Evolutionary conservation across 2,329 filamentous ascomycete genomes (phyloP).

Genomic region (Penicillium occitanis): DNA sequence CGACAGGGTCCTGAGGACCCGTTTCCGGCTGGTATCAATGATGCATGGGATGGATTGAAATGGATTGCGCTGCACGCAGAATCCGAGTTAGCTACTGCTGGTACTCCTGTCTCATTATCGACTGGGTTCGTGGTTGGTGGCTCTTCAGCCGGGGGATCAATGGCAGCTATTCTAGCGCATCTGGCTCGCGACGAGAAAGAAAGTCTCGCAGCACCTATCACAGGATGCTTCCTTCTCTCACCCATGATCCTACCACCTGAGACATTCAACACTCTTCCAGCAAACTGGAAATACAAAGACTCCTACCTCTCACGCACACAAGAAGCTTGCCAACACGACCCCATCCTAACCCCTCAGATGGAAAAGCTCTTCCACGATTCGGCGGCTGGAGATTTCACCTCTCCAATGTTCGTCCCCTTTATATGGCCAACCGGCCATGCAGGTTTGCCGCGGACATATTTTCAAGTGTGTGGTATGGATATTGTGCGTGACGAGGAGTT

Average conservation of each 20-base stretch:
- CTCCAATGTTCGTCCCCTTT: neutral
- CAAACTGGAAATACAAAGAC: slow-evolving; percentile 21
- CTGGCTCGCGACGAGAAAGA: slow-evolving; percentile 36
- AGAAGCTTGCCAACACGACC: slow-evolving; percentile 28
- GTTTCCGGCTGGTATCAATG: slow-evolving; percentile 40
- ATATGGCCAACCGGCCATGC: slow-evolving; percentile 28
- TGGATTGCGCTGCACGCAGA: slow-evolving; percentile 34
- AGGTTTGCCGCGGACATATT: slow-evolving; percentile 28
- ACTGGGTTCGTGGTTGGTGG: slow-evolving; percentile 54
- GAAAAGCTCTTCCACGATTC: slow-evolving; percentile 20
- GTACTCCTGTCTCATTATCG: slow-evolving; percentile 42
- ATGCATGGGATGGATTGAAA: slow-evolving; percentile 36
- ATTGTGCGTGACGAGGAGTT: slow-evolving; percentile 30
- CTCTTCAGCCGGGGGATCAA: slow-evolving; percentile 48
- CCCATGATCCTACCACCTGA: slow-evolving; percentile 36
- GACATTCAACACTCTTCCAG: slow-evolving; percentile 27
- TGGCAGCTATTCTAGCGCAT: slow-evolving; percentile 36
- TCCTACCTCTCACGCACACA: slow-evolving; percentile 31
- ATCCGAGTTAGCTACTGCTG: slow-evolving; percentile 44
- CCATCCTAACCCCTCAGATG: slow-evolving; percentile 31
- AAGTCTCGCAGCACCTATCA: slow-evolving; percentile 42
- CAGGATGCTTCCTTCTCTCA: slow-evolving; percentile 41
- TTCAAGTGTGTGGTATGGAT: slow-evolving; percentile 32
- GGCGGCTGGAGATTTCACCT: slow-evolving; percentile 1
- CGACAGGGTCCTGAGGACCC: slow-evolving; percentile 41